A percentile compares a stretch with the other conserved stretches of the same genome.
Evolutionary conservation across 495 filamentous ascomycete species (phyloP).

Genomic region (Talaromyces stipitatus): DNA sequence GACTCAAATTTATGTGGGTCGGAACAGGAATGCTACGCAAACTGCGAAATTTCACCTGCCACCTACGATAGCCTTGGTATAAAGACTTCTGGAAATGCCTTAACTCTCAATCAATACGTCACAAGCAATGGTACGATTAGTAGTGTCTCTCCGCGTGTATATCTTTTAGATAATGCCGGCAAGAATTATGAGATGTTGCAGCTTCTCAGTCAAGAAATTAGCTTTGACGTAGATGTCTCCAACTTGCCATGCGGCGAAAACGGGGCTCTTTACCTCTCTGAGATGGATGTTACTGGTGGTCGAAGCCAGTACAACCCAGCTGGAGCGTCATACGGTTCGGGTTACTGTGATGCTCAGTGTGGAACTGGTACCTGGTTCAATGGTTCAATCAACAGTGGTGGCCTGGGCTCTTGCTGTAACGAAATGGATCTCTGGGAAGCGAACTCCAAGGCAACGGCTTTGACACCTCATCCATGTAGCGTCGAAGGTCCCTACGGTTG

Average conservation of each 20-base stretch:
- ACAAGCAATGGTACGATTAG: conserved; percentile 9
- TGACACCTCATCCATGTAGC: conserved; percentile 52
- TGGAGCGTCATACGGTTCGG: conserved; percentile 57
- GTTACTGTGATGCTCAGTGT: conserved; percentile 68
- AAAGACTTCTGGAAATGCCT: conserved; percentile 27
- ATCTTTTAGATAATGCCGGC: conserved; percentile 47
- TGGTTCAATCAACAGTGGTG: conserved; percentile 45
- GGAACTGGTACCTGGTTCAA: conserved; percentile 48
- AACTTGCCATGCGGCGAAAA: conserved; percentile 59
- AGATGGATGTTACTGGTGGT: conserved; percentile 53
- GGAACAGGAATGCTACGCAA: conserved; percentile 34
- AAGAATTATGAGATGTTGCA: conserved; percentile 53
- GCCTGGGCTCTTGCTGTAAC: conserved; percentile 46
- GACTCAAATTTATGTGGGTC: conserved; percentile 40
- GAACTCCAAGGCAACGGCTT: conserved; percentile 47
- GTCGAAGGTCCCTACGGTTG: conserved; percentile 36
- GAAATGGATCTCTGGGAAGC: conserved; percentile 62
- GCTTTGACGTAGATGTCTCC: conserved; percentile 57
- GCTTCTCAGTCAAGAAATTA: conserved; percentile 50
- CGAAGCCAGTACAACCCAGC: conserved; percentile 48
- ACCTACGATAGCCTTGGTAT: conserved; percentile 37
- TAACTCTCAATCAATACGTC: conserved; percentile 39
- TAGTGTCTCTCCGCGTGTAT: conserved; percentile 47
- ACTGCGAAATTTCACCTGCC: conserved; percentile 45
- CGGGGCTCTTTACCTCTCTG: conserved; percentile 58